These are phyloP conservation scores for Tulasnella sp. DNA, from an alignment of 768 basidiomycete species.

Conservation along the genomic window DNA sequence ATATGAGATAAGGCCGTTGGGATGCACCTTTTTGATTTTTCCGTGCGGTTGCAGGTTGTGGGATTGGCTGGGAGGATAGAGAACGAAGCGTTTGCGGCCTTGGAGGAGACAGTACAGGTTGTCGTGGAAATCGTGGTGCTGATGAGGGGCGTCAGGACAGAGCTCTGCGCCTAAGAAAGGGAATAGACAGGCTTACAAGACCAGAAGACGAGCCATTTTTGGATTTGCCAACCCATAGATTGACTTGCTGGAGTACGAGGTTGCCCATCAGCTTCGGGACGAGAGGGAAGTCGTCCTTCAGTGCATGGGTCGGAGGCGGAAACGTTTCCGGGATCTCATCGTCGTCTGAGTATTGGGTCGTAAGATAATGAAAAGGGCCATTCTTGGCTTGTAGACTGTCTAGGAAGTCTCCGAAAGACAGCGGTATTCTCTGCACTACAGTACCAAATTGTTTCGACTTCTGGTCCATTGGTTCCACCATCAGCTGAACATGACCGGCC, in stretches of 20 bases:
- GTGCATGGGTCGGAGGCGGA: background rate
- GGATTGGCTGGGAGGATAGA: background rate
- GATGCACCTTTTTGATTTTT: background rate
- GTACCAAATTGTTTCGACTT: background rate
- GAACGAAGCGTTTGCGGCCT: slow-evolving; percentile 3
- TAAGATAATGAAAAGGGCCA: background rate
- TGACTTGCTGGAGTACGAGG: slow-evolving; percentile 1
- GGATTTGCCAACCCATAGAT: slow-evolving; percentile 1
- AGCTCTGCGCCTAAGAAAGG: background rate
- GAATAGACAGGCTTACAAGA: background rate
- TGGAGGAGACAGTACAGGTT: slow-evolving; percentile 7
- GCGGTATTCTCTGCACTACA: background rate
- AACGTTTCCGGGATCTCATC: background rate
- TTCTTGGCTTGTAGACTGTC: background rate
- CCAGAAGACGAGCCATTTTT: background rate
- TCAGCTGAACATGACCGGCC: background rate
- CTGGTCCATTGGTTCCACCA: background rate
- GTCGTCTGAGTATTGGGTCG: background rate
- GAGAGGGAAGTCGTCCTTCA: background rate
- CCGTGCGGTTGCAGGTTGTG: background rate
- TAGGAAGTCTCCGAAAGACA: background rate
- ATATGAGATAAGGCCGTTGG: background rate
- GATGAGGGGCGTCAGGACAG: background rate
- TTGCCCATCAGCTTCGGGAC: background rate
- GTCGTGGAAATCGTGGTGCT: slow-evolving; percentile 6